phyloP scores from a whole-genome alignment of 768 basidiomycete species.

The Boletus barrowsii region DNA sequence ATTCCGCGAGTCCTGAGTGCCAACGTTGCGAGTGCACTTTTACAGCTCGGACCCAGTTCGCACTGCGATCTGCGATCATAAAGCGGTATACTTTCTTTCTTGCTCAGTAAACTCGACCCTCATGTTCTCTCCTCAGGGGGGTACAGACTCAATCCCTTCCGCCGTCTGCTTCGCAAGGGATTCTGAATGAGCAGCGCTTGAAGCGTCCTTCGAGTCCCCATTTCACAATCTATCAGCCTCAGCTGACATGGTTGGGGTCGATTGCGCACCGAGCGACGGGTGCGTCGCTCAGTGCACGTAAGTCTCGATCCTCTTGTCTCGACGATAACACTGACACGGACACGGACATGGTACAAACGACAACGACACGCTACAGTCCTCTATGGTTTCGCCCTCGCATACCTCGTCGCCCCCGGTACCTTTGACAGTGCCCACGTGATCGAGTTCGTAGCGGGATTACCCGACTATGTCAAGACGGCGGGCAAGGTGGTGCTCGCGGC shows the following conservation, averaged over 20 bases:
- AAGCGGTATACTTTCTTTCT: constrained; percentile 37
- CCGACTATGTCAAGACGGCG: constrained; percentile 70
- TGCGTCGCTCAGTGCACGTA: constrained; percentile 60
- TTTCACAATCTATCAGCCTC: constrained; percentile 94
- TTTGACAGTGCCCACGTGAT: constrained; percentile 80
- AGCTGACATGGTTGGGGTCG: constrained; percentile 86
- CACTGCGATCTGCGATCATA: constrained; percentile 27
- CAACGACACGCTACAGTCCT: constrained; percentile 50
- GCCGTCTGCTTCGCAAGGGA: constrained; percentile 52
- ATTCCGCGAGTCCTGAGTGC: not conserved
- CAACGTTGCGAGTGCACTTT: not conserved
- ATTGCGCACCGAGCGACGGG: constrained; percentile 90
- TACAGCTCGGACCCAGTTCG: constrained; percentile 43
- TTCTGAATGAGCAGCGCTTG: constrained; percentile 86
- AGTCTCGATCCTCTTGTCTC: not conserved
- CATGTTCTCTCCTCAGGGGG: constrained; percentile 32
- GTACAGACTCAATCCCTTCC: constrained; percentile 67
- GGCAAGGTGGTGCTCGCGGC: constrained; percentile 78
- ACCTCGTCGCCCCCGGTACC: constrained; percentile 76
- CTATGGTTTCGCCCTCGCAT: constrained; percentile 84
- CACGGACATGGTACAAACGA: not conserved
- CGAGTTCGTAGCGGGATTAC: constrained; percentile 65
- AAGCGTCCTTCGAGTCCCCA: constrained; percentile 91
- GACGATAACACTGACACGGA: too few relatives aligned
- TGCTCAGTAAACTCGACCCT: not conserved